Conservation (phyloP, 345 rosid genomes). For the Tarenaya hassleriana region DNA sequence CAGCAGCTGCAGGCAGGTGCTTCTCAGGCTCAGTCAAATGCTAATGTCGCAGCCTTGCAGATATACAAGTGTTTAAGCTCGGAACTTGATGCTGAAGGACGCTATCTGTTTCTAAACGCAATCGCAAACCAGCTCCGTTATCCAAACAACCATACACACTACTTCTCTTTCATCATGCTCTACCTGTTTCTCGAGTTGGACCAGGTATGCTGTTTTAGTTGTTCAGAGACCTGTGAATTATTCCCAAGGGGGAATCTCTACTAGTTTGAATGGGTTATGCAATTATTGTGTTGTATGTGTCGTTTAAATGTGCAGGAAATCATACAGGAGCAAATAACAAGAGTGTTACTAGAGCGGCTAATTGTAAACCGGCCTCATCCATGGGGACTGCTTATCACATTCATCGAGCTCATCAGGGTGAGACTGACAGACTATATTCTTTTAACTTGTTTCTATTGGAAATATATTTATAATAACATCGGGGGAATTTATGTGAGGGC, state of each 20-base stretch:
- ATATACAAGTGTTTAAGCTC: constrained; percentile 67
- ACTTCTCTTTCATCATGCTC: constrained; percentile 89
- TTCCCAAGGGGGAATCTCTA: background rate
- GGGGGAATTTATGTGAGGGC: constrained; percentile 3
- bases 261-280: background rate
- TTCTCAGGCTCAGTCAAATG: constrained; percentile 56
- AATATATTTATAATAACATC: too few species aligned
- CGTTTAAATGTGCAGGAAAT: constrained; percentile 54
- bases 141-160: constrained; percentile 97
- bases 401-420: constrained; percentile 96
- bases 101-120: constrained; percentile 89
- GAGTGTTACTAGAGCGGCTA: constrained; percentile 91
- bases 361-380: constrained; percentile 95
- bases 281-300: too few species aligned
- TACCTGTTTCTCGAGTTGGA: constrained; percentile 69
- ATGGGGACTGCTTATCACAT: constrained; percentile 97
- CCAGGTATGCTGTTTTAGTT: constrained; percentile 48
- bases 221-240: background rate
- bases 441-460: too few species aligned
- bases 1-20: constrained; percentile 72
- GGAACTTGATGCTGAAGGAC: constrained; percentile 97
- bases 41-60: constrained; percentile 71
- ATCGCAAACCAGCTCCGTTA: constrained; percentile 94
- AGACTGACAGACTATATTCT: too few species aligned
- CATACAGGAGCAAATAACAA: constrained; percentile 94